phyloP scores from a whole-genome alignment of 2,329 filamentous ascomycete species.

The Coniochaeta pulveracea region DNA sequence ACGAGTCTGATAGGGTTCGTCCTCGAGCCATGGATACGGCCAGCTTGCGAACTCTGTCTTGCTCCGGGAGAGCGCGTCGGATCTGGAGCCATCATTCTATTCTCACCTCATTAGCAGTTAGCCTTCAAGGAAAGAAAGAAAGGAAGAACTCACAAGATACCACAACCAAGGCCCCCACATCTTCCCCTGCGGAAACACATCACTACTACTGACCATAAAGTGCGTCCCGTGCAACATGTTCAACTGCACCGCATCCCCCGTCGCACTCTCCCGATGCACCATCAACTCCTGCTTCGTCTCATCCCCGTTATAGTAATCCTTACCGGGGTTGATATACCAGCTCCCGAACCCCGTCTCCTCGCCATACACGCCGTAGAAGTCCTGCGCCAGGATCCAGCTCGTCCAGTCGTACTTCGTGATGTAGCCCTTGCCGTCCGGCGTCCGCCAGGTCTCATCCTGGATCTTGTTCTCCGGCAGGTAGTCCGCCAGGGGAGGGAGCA shows the following conservation, averaged over 20 bases:
- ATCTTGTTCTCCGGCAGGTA: constrained; percentile 33
- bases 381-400: constrained; percentile 21
- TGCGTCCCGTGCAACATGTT: constrained; percentile 44
- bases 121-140: background rate
- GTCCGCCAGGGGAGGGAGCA: constrained; percentile 28
- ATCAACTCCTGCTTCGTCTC: constrained; percentile 41
- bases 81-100: constrained; percentile 32
- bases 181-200: constrained; percentile 26
- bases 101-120: background rate
- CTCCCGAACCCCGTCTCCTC: constrained; percentile 27
- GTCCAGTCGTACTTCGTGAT: constrained; percentile 38
- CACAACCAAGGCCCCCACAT: constrained; percentile 32
- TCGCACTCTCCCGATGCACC: constrained; percentile 36
- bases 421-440: constrained; percentile 29
- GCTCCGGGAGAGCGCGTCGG: constrained; percentile 26
- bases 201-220: constrained; percentile 24
- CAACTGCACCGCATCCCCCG: constrained; percentile 37
- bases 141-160: constrained; percentile 18
- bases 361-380: constrained; percentile 39
- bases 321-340: constrained; percentile 38
- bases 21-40: constrained; percentile 37
- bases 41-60: constrained; percentile 28
- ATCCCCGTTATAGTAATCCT: constrained; percentile 40
- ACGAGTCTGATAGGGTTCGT: constrained; percentile 34
- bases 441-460: constrained; percentile 41